These are phyloP conservation scores for Aspergillus sp. DNA, from an alignment of 2,329 filamentous ascomycete genomes.

Conservation along the genomic window DNA sequence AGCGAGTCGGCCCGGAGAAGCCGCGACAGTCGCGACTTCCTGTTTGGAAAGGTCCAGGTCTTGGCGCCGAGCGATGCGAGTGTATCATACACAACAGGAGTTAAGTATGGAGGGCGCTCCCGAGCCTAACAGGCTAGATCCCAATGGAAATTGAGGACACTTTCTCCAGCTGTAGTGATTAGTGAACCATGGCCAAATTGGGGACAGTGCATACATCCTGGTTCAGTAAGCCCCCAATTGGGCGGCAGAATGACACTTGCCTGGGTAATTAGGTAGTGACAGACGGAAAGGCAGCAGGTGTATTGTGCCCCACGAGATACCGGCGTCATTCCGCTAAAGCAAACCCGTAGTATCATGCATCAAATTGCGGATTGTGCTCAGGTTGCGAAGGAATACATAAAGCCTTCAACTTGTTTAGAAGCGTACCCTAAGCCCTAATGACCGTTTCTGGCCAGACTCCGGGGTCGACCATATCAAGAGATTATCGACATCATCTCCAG, in stretches of 20 bases:
- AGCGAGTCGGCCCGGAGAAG: neutral
- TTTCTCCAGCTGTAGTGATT: neutral
- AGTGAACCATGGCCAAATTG: neutral
- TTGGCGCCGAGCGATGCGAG: neutral
- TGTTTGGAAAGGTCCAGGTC: neutral
- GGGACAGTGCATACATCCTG: conserved; percentile 2
- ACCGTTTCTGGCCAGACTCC: conserved; percentile 14
- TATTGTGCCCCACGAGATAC: neutral
- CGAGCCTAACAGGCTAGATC: neutral
- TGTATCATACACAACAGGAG: too few relatives aligned
- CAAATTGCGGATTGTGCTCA: neutral
- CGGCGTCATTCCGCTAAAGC: neutral
- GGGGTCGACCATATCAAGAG: conserved; percentile 15
- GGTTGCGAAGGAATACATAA: neutral
- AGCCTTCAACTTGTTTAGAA: neutral
- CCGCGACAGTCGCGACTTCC: neutral
- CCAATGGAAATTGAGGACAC: neutral
- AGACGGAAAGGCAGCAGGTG: neutral
- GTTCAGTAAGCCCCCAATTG: neutral
- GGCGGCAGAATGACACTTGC: neutral
- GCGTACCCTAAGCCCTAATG: conserved; percentile 25
- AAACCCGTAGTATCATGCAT: neutral
- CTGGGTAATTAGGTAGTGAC: neutral
- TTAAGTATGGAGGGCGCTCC: too few relatives aligned
- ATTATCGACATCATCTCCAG: conserved; percentile 10